These are phyloP conservation scores for Alternaria ventricosa DNA, from an alignment of 2,329 filamentous ascomycete species.

Conservation along the genomic window DNA sequence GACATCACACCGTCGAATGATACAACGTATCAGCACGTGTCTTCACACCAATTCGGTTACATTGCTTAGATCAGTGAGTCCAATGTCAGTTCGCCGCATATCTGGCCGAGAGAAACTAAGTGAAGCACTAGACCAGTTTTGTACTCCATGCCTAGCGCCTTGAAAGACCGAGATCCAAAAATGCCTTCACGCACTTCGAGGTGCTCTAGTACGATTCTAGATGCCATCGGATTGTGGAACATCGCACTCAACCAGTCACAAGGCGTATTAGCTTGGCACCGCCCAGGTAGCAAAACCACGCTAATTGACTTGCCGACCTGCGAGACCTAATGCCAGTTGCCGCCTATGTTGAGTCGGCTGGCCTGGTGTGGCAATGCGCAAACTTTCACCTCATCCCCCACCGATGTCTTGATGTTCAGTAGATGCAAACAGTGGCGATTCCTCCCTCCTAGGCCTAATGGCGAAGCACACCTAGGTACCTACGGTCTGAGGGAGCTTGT, in stretches of 20 bases:
- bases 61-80: too few relatives aligned
- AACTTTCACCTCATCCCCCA: slow-evolving; percentile 11
- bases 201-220: not conserved
- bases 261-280: not conserved
- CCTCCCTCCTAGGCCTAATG: not conserved
- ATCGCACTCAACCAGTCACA: not conserved
- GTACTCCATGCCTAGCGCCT: not conserved
- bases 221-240: not conserved
- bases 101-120: too few relatives aligned
- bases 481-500: not conserved
- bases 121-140: too few relatives aligned
- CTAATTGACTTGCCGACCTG: not conserved
- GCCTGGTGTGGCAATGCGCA: slow-evolving; percentile 9
- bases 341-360: slow-evolving; percentile 1
- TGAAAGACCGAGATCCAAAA: not conserved
- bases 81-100: too few relatives aligned
- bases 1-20: too few relatives aligned
- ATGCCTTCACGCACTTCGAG: not conserved
- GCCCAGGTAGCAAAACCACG: not conserved
- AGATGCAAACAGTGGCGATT: not conserved
- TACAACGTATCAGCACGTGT: too few relatives aligned
- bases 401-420: not conserved
- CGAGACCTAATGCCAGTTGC: not conserved
- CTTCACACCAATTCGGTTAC: too few relatives aligned
- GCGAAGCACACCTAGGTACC: not conserved